Evolutionary conservation across 2,329 filamentous ascomycete genomes (phyloP).

Genomic region (Hypoxylon sp.): DNA sequence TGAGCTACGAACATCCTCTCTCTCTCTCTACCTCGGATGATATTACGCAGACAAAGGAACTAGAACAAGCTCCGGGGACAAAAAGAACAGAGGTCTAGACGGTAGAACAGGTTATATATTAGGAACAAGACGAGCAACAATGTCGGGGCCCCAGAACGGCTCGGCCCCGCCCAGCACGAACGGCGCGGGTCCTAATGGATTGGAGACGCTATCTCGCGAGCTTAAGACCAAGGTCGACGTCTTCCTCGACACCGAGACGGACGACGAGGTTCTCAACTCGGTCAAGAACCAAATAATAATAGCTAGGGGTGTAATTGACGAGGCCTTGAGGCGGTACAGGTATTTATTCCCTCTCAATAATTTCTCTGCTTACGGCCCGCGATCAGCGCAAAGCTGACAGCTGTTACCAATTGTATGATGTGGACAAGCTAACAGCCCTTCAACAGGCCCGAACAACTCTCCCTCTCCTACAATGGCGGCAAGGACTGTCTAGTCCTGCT

Average conservation of each 20-base stretch:
- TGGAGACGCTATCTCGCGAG: conserved; percentile 39
- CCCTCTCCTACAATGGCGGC: conserved; percentile 95
- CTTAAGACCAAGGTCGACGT: conserved; percentile 68
- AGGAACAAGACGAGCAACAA: too few species aligned
- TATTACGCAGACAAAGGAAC: too few species aligned
- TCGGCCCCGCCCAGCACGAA: conserved; percentile 20
- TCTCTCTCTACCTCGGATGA: too few species aligned
- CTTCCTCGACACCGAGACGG: conserved; percentile 70
- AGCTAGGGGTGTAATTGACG: conserved; percentile 76
- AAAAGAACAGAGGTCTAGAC: too few species aligned
- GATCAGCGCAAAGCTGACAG: too few species aligned
- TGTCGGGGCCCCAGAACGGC: conserved; percentile 20
- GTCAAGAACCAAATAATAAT: conserved; percentile 79
- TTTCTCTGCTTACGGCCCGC: conserved; percentile 2
- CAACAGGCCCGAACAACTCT: conserved; percentile 76
- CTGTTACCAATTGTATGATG: background rate
- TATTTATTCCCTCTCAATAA: conserved; percentile 49
- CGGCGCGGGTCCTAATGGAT: conserved; percentile 18
- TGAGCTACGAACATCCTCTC: too few species aligned
- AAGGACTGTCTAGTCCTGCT: conserved; percentile 97
- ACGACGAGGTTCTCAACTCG: conserved; percentile 63
- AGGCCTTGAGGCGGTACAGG: conserved; percentile 79
- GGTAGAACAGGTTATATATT: too few species aligned
- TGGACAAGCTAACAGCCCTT: conserved; percentile 4
- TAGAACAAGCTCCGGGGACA: too few species aligned